Percentiles rank a stretch among this genome's conserved stretches.
These are phyloP conservation scores for Eremothecium cymbalariae DNA, from an alignment of 1,139 yeast species.

Conservation along the genomic window DNA sequence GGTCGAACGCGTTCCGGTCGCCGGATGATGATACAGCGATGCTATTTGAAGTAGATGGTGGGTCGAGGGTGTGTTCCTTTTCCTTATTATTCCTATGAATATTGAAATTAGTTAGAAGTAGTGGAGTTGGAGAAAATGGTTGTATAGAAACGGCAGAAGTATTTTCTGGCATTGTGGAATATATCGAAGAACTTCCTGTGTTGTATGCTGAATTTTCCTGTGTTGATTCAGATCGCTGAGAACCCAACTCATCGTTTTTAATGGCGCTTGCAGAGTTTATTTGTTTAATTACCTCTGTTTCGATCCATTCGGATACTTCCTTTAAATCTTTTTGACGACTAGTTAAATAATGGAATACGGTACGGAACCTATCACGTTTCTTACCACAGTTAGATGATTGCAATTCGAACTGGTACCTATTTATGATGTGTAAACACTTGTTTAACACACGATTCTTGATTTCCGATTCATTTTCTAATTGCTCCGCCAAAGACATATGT, in stretches of 20 bases:
- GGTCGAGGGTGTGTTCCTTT: not conserved
- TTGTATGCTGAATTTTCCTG: not conserved
- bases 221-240: not conserved
- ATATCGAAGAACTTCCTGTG: slow-evolving; percentile 4
- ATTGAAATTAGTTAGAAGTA: slow-evolving; percentile 2
- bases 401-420: slow-evolving; percentile 5
- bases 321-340: slow-evolving; percentile 3
- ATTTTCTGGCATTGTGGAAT: slow-evolving; percentile 5
- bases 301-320: slow-evolving; percentile 5
- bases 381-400: slow-evolving; percentile 3
- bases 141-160: not conserved
- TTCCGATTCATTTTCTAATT: slow-evolving; percentile 3
- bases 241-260: not conserved
- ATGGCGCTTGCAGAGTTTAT: not conserved
- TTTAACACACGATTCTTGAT: slow-evolving; percentile 1
- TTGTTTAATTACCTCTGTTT: slow-evolving; percentile 3
- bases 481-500: slow-evolving; percentile 1
- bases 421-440: slow-evolving; percentile 5
- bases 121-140: slow-evolving; percentile 2
- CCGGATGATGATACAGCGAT: not conserved
- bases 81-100: not conserved
- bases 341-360: slow-evolving; percentile 3
- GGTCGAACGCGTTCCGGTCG: not conserved
- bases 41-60: not conserved
- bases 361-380: slow-evolving; percentile 5